A percentile compares a stretch with the other conserved stretches of the same genome.
Conservation (phyloP, 371 early-diverging fungal species). For the Rhizopus sp. region DNA sequence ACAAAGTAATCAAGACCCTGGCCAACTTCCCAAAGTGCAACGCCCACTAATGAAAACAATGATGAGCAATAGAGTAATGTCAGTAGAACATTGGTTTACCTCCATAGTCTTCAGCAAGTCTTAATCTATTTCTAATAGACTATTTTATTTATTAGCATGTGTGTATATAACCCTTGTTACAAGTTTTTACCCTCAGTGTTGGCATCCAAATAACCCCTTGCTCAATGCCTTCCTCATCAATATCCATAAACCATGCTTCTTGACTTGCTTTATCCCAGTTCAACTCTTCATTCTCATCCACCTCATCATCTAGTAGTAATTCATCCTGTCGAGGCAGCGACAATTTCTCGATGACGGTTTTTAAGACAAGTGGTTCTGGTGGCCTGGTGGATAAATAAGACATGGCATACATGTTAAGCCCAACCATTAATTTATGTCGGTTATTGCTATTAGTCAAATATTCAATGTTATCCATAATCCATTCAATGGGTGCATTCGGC, state of each 20-base stretch:
- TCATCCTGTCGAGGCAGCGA: constrained; percentile 9
- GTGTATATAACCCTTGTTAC: neutral
- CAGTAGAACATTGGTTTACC: constrained; percentile 20
- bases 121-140: constrained; percentile 51
- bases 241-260: constrained; percentile 50
- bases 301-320: constrained; percentile 14
- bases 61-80: neutral
- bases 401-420: constrained; percentile 62
- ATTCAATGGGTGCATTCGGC: constrained; percentile 55
- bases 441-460: constrained; percentile 36
- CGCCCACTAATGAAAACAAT: constrained; percentile 36
- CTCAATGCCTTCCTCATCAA: constrained; percentile 32
- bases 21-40: constrained; percentile 70
- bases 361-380: constrained; percentile 42
- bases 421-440: constrained; percentile 51
- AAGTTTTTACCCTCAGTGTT: constrained; percentile 37
- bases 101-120: constrained; percentile 56
- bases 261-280: constrained; percentile 50
- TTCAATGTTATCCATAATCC: constrained; percentile 60
- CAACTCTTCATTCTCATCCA: constrained; percentile 10
- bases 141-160: constrained; percentile 9
- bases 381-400: constrained; percentile 31
- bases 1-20: constrained; percentile 70
- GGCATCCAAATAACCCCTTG: constrained; percentile 57
- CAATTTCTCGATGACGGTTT: constrained; percentile 35